These are phyloP conservation scores for Fragaria nilgerrensis DNA, from an alignment of 306 rosid genomes.

Conservation along the genomic window DNA sequence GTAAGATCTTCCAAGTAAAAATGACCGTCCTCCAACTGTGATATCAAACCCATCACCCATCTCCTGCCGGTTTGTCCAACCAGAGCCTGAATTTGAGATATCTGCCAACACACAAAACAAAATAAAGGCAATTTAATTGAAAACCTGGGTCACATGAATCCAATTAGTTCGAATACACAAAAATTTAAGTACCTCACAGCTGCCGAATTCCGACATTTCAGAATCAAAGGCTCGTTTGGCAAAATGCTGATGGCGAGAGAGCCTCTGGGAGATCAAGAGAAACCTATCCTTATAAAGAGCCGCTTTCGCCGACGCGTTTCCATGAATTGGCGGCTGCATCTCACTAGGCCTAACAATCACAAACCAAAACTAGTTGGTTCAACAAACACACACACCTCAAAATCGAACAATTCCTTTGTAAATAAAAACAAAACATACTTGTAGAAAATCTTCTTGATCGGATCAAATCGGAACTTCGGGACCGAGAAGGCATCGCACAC, in stretches of 20 bases:
- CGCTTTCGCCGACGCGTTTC: slow-evolving; percentile 74
- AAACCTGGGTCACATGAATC: background rate
- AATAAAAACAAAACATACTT: slow-evolving; percentile 36
- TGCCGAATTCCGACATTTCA: slow-evolving; percentile 60
- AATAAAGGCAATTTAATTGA: background rate
- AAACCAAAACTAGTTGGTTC: background rate
- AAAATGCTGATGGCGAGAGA: slow-evolving; percentile 79
- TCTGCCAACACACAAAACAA: slow-evolving; percentile 44
- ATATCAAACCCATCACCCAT: slow-evolving; percentile 91
- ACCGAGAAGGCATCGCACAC: slow-evolving; percentile 57
- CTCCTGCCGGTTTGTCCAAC: slow-evolving; percentile 77
- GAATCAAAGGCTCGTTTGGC: slow-evolving; percentile 76
- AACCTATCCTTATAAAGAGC: slow-evolving; percentile 72
- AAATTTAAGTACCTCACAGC: slow-evolving; percentile 68
- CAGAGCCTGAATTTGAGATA: slow-evolving; percentile 92
- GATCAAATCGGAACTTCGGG: slow-evolving; percentile 59
- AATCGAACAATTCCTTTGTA: background rate
- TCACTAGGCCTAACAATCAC: slow-evolving; percentile 47
- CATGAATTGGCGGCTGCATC: slow-evolving; percentile 54
- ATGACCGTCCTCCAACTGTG: slow-evolving; percentile 87
- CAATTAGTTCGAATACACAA: background rate
- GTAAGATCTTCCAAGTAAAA: slow-evolving; percentile 85
- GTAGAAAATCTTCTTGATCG: slow-evolving; percentile 65
- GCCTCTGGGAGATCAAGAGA: slow-evolving; percentile 75
- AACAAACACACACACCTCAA: background rate